Conservation (phyloP, 2,329 filamentous ascomycete genomes). For the Claviceps africana region DNA sequence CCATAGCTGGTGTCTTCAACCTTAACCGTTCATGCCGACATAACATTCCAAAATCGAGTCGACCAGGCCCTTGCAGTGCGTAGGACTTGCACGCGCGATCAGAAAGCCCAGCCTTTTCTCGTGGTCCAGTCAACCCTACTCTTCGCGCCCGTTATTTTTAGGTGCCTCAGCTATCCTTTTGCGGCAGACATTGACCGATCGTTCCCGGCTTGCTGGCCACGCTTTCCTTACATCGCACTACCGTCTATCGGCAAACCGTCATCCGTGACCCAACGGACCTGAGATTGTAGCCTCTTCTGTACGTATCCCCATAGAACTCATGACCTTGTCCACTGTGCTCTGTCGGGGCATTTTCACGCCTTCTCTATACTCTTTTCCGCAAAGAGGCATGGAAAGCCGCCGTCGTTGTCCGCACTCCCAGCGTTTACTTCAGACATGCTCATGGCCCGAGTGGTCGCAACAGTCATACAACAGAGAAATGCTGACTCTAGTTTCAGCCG, state of each 20-base stretch:
- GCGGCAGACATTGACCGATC: background rate
- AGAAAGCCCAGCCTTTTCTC: background rate
- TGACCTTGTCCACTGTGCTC: background rate
- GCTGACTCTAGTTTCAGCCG: background rate
- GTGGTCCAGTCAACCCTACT: background rate
- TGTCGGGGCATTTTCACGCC: background rate
- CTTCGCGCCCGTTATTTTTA: background rate
- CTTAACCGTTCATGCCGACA: background rate
- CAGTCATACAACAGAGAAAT: background rate
- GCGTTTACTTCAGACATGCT: background rate
- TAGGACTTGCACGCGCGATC: background rate
- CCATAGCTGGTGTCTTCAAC: background rate
- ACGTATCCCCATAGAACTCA: conserved; percentile 1
- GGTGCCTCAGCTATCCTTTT: background rate
- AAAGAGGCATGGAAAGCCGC: background rate
- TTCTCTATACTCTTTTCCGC: background rate
- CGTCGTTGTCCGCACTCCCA: background rate
- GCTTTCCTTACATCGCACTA: background rate
- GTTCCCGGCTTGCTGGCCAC: conserved; percentile 1
- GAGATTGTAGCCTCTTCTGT: conserved; percentile 4
- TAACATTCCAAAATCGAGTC: conserved; percentile 3
- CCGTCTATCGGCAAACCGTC: background rate
- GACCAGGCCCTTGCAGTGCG: background rate
- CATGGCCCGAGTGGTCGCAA: background rate
- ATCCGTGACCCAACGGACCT: background rate